Evolutionary conservation across 208 protist species (phyloP).

Genomic region (Leishmania mexicana): DNA sequence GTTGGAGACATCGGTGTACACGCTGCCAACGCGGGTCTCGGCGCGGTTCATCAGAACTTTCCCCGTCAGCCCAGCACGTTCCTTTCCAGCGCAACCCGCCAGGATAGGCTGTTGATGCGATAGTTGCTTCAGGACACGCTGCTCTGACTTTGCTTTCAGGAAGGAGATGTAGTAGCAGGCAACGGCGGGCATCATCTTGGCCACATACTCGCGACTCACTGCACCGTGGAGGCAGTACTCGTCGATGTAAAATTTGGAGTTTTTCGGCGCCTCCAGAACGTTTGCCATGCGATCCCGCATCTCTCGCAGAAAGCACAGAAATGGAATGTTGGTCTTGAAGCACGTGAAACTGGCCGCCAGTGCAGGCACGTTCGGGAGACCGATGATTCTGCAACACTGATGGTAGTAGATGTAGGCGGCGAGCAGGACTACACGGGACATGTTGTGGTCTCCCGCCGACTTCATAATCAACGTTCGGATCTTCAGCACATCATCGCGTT

Average conservation of each 20-base stretch:
- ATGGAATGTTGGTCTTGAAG: constrained; percentile 77
- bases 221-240: constrained; percentile 40
- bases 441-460: constrained; percentile 78
- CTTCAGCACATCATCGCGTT: constrained; percentile 18
- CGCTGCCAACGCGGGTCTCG: neutral
- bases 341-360: constrained; percentile 32
- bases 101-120: constrained; percentile 4
- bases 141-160: constrained; percentile 34
- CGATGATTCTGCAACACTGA: constrained; percentile 45
- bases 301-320: constrained; percentile 78
- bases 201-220: constrained; percentile 26
- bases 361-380: constrained; percentile 33
- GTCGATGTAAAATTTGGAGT: constrained; percentile 44
- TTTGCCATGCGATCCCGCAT: constrained; percentile 44
- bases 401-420: constrained; percentile 55
- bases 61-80: neutral
- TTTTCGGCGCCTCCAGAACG: constrained; percentile 26
- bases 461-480: constrained; percentile 69
- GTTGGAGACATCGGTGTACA: neutral
- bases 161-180: constrained; percentile 37
- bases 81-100: neutral
- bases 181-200: constrained; percentile 32
- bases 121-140: constrained; percentile 27
- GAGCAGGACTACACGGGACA: constrained; percentile 58
- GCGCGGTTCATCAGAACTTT: neutral